Evolutionary conservation across 1,284 basidiomycete genomes (phyloP).

Genomic region (Baeospora myosura): DNA sequence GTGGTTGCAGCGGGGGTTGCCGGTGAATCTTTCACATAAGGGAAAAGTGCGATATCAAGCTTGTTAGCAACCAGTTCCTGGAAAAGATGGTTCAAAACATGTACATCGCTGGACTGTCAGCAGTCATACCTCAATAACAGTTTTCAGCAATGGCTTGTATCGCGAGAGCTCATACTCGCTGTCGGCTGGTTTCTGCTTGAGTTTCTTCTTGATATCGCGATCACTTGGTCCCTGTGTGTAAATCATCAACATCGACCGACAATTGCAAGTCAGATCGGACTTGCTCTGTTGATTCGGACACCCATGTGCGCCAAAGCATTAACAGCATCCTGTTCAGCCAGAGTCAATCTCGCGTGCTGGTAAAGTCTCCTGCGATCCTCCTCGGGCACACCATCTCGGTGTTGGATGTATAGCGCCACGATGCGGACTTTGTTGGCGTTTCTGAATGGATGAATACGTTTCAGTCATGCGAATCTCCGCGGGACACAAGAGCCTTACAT

Average conservation of each 20-base stretch:
- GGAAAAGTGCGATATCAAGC: slow-evolving; percentile 78
- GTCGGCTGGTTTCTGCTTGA: slow-evolving; percentile 74
- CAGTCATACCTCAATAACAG: slow-evolving; percentile 67
- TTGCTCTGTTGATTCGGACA: slow-evolving; percentile 75
- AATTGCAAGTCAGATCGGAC: slow-evolving; percentile 18
- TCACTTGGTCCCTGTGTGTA: slow-evolving; percentile 53
- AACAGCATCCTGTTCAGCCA: slow-evolving; percentile 91
- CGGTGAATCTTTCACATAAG: slow-evolving; percentile 87
- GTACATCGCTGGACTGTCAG: neutral
- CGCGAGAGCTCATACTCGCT: slow-evolving; percentile 96
- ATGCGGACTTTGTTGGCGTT: slow-evolving; percentile 92
- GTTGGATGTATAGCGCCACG: slow-evolving; percentile 93
- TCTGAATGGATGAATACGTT: slow-evolving; percentile 33
- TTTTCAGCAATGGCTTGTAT: slow-evolving; percentile 82
- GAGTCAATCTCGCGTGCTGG: slow-evolving; percentile 88
- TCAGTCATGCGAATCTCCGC: slow-evolving; percentile 5
- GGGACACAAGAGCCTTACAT: slow-evolving; percentile 41
- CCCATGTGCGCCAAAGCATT: slow-evolving; percentile 86
- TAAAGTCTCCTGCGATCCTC: slow-evolving; percentile 93
- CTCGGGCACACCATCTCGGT: slow-evolving; percentile 94
- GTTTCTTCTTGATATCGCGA: slow-evolving; percentile 69
- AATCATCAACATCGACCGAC: neutral
- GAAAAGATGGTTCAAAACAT: slow-evolving; percentile 7
- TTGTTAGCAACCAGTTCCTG: slow-evolving; percentile 79
- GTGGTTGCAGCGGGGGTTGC: slow-evolving; percentile 38